A percentile compares a stretch with the other conserved stretches of the same genome.
These are phyloP conservation scores for Leccinum rimulosum DNA, from an alignment of 768 basidiomycete species.

Conservation along the genomic window DNA sequence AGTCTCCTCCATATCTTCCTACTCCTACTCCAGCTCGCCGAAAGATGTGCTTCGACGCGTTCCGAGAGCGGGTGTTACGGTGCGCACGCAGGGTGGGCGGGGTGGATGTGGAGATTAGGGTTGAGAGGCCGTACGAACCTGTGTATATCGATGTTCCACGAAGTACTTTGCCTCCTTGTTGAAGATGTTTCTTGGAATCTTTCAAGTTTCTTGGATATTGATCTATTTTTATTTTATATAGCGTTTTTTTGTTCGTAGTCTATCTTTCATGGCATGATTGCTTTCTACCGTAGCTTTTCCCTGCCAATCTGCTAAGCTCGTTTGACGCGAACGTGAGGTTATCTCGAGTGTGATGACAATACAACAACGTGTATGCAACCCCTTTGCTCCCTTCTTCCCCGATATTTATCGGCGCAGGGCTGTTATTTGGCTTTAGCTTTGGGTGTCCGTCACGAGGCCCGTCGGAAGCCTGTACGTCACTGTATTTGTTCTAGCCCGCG, in stretches of 20 bases:
- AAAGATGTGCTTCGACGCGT: slow-evolving; percentile 19
- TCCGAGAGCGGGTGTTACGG: slow-evolving; percentile 17
- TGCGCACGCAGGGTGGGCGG: slow-evolving; percentile 21
- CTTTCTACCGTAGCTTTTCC: not conserved
- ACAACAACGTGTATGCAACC: not conserved
- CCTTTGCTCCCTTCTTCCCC: not conserved
- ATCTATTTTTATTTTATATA: not conserved
- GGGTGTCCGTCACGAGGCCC: not conserved
- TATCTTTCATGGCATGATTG: not conserved
- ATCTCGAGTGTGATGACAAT: not conserved
- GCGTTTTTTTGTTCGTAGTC: not conserved
- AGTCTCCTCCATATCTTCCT: not conserved
- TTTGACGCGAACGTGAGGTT: not conserved
- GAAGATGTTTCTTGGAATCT: not conserved
- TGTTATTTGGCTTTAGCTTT: not conserved
- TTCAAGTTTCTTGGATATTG: not conserved
- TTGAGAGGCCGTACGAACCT: slow-evolving; percentile 28
- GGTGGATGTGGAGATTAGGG: slow-evolving; percentile 23
- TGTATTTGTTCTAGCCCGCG: not conserved
- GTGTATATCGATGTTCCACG: slow-evolving; percentile 17
- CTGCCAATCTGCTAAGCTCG: too few species aligned
- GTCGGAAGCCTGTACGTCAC: not conserved
- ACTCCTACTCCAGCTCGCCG: not conserved
- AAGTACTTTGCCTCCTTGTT: not conserved
- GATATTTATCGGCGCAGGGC: not conserved